Base-by-base conservation (phyloP, 2,329 filamentous ascomycete genomes). In the Aspergillus niger region DNA sequence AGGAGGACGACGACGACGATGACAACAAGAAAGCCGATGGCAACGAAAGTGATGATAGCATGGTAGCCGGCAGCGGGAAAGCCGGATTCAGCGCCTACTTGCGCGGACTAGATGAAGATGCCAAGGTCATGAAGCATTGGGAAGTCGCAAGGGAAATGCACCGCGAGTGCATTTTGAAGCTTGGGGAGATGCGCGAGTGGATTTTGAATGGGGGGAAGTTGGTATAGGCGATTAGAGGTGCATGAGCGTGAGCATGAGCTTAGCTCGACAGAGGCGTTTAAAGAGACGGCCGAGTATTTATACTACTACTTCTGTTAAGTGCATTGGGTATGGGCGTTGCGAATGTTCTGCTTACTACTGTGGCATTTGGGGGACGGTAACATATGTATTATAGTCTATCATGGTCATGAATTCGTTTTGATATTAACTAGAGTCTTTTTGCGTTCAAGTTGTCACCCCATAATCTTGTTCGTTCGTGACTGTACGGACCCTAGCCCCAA, bases 81-180 rank as follows among this genome's bases (percentile, higher is more conserved):
- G 77, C 75, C 5, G 81, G 81, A 0, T 81, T 76, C 60, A 74
- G 69, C 38, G 76, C 76, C 2, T 82, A 82, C 60, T 70, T 81
- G 60, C 74, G 77, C 49, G 77, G 76, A 17, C 65, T 82, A 17
- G 73, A 81, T 41, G 79, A 83, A 62, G 80, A 82, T 60, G 70
- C 70, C 13, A 72, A 73, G 51, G 78, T 81, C 49, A 71, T 77
- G n/a, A 72, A 76, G 57, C 80, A 81, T 65, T 82, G 79, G 80
- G 77, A 81, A 44, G 74, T 81, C 13, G 79, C 79, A 3, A 77
- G 76, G 60, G 80, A 82, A 58, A 64, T 75, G 59, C 81, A 83
- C 64, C 69, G 74, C 36, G 72, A 76, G 10, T 77, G 75, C 65
- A 76, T 83, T 59, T 57, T 73, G 44, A 74, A 77, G 22, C 70